Percentiles rank a stretch among this genome's conserved stretches.
These are phyloP conservation scores for Kazachstania africana DNA, from an alignment of 805 yeast species.

Conservation along the genomic window DNA sequence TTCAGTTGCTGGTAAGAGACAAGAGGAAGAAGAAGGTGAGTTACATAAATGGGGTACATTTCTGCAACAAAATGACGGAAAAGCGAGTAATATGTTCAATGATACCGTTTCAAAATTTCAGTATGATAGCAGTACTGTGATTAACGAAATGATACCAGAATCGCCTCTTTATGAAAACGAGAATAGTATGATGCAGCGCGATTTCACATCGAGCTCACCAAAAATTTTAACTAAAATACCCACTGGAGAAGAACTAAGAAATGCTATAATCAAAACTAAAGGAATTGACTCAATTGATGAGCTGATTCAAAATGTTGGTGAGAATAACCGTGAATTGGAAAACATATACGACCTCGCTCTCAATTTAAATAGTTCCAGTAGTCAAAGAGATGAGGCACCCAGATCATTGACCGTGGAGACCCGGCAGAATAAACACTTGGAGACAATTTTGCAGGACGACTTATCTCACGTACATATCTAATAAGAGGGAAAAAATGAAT, in stretches of 20 bases:
- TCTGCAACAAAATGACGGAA: slow-evolving; percentile 43
- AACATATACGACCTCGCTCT: slow-evolving; percentile 30
- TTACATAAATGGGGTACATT: slow-evolving; percentile 78
- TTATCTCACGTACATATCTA: too few species aligned
- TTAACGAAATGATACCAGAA: not conserved
- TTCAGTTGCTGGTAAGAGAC: slow-evolving; percentile 48
- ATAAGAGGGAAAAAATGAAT: too few species aligned
- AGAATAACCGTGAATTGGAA: slow-evolving; percentile 39
- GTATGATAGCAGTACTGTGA: not conserved
- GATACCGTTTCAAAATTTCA: not conserved
- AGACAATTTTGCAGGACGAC: too few species aligned
- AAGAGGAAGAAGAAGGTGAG: slow-evolving; percentile 89
- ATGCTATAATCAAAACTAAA: slow-evolving; percentile 56
- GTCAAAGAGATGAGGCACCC: not conserved
- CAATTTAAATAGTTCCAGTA: slow-evolving; percentile 1
- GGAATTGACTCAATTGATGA: slow-evolving; percentile 63
- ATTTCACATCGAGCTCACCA: slow-evolving; percentile 1
- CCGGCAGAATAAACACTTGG: too few species aligned
- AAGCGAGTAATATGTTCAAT: too few species aligned
- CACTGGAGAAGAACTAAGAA: slow-evolving; percentile 37
- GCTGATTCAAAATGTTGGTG: slow-evolving; percentile 52
- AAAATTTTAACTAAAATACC: slow-evolving; percentile 29
- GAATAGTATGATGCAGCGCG: slow-evolving; percentile 1
- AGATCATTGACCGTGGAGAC: not conserved
- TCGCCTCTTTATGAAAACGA: not conserved